A percentile compares a stretch with the other conserved stretches of the same genome.
Evolutionary conservation across 371 early-diverging fungal species (phyloP).

Genomic region (Gilbertella persicaria): DNA sequence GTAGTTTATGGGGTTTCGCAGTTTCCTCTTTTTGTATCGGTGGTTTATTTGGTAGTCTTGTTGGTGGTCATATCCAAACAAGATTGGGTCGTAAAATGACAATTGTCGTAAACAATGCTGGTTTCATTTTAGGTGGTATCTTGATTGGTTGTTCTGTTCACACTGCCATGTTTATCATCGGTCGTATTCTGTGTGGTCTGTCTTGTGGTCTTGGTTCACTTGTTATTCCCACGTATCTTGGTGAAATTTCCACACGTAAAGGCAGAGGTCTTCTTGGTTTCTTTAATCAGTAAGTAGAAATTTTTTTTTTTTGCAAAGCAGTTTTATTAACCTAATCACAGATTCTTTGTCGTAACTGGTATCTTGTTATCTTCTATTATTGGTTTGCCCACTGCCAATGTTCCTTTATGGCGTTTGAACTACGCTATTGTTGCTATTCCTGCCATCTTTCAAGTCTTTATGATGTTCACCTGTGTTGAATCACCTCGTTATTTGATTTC

Average conservation of each 20-base stretch:
- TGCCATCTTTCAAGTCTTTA: slow-evolving; percentile 64
- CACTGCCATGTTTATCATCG: slow-evolving; percentile 68
- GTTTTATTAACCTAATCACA: background rate
- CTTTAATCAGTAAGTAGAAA: slow-evolving; percentile 60
- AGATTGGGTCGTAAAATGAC: slow-evolving; percentile 65
- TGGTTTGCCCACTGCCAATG: slow-evolving; percentile 59
- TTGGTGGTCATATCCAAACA: slow-evolving; percentile 60
- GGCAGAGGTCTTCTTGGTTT: slow-evolving; percentile 72
- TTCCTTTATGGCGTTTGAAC: slow-evolving; percentile 72
- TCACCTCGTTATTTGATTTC: slow-evolving; percentile 75
- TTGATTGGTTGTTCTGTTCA: slow-evolving; percentile 60
- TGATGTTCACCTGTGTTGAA: slow-evolving; percentile 76
- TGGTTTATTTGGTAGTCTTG: slow-evolving; percentile 69
- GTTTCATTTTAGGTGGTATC: slow-evolving; percentile 67
- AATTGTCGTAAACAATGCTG: slow-evolving; percentile 60
- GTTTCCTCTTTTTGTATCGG: slow-evolving; percentile 67
- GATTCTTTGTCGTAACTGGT: slow-evolving; percentile 69
- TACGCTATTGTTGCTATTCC: slow-evolving; percentile 68
- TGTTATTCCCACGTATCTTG: slow-evolving; percentile 80
- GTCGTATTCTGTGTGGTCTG: slow-evolving; percentile 80
- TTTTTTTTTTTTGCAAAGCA: background rate
- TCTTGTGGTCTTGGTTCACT: slow-evolving; percentile 83
- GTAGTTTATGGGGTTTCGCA: slow-evolving; percentile 36
- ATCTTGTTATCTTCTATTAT: slow-evolving; percentile 69
- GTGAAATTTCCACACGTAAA: slow-evolving; percentile 75